Conservation (phyloP, 257 asterid genomes). For the Plantago major region DNA sequence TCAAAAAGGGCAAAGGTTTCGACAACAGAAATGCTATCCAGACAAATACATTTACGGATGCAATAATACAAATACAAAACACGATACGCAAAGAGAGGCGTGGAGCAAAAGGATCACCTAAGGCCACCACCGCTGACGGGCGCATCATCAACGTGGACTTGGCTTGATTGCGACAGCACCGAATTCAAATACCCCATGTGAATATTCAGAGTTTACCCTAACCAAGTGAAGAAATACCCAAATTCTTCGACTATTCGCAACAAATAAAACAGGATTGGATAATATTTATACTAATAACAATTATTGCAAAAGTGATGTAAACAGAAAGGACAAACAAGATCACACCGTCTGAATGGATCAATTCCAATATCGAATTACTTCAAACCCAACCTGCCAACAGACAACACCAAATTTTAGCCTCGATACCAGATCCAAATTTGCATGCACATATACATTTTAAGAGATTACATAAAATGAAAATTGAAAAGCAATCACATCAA, state of each 20-base stretch:
- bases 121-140: slow-evolving; percentile 97
- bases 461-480: no score
- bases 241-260: slow-evolving; percentile 12
- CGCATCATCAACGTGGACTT: slow-evolving; percentile 60
- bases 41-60: no score
- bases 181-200: slow-evolving; percentile 88
- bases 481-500: no score
- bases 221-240: slow-evolving; percentile 20
- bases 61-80: slow-evolving; percentile 16
- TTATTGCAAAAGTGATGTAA: slow-evolving; percentile 18
- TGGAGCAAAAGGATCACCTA: slow-evolving; percentile 42
- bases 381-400: slow-evolving; percentile 29
- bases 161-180: slow-evolving; percentile 65
- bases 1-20: not conserved
- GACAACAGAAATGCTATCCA: not conserved
- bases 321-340: slow-evolving; percentile 26
- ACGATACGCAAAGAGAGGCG: slow-evolving; percentile 9
- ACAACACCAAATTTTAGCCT: not conserved
- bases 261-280: slow-evolving; percentile 16
- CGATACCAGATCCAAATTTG: no score
- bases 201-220: slow-evolving; percentile 14
- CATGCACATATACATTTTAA: no score
- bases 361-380: slow-evolving; percentile 19
- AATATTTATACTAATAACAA: no score
- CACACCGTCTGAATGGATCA: slow-evolving; percentile 30